phyloP scores from a whole-genome alignment of 805 yeast genomes.

The Saccharomycopsis oosterbeekiorum region DNA sequence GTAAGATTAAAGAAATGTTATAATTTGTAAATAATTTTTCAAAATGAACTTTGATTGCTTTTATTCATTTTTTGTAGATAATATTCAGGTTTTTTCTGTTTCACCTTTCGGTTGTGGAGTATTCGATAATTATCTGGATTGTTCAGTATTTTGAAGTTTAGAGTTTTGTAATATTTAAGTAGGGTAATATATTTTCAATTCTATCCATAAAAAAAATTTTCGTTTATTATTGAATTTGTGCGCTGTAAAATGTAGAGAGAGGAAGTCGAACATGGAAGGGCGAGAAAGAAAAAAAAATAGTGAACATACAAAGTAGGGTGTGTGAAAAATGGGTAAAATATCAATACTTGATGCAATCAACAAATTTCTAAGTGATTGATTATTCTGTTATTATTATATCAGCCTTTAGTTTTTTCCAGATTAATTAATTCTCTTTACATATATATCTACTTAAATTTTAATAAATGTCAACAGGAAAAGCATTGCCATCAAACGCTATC shows the following conservation, averaged over 20 bases:
- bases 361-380: background rate
- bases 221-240: background rate
- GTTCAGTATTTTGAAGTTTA: background rate
- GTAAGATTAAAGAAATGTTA: slow-evolving; percentile 27
- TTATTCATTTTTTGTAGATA: background rate
- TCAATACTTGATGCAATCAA: background rate
- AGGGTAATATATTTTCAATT: background rate
- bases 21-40: background rate
- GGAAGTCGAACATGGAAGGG: background rate
- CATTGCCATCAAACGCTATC: slow-evolving; percentile 63
- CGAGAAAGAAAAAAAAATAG: background rate
- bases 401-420: background rate
- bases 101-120: no score
- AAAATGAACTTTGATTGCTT: background rate
- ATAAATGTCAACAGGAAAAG: slow-evolving; percentile 17
- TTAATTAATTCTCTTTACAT: background rate
- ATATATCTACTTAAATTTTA: no score
- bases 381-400: background rate
- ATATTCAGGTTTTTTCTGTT: no score
- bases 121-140: no score
- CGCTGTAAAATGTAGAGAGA: background rate
- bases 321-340: background rate
- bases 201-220: no score
- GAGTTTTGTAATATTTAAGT: background rate
- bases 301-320: background rate